Base-by-base conservation (phyloP, 2,329 filamentous ascomycete genomes). In the Samsoniella hepiali region DNA sequence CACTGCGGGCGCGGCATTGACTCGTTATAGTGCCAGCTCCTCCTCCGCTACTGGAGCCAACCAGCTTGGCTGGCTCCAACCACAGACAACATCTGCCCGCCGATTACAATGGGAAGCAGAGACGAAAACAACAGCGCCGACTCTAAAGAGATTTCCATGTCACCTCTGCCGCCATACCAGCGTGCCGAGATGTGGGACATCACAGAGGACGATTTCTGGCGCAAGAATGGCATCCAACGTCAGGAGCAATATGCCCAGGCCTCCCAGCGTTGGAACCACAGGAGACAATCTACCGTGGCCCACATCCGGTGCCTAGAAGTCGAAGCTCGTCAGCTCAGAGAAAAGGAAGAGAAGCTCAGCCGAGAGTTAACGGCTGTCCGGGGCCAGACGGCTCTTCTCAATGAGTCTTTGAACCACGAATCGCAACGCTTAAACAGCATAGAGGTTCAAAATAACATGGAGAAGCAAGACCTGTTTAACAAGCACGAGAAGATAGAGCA, bases 171-270 rank as follows among this genome's bases (percentile, higher is more conserved):
- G 10, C 49, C 17, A n/a, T 36, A 38, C 9, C 49, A 45, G n/a
- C 58, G 58, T 17, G 31, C 58, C 27, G 31, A 61, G 40, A 70
- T 75, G n/a, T 76, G 75, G 75, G 67, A 72, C 36, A 73, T 76
- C 61, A 74, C 73, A 17, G 75, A 76, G 55, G 65, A 66, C 50
- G 75, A 74, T 44, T 77, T 76, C 36, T 77, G 75, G 75, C 40
- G 64, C 44, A 66, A 67, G 15, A 73, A 74, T 42, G 68, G 71
- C 22, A 62, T 62, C 7, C 64, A 71, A 34, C 69, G 72, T 55
- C 67, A 70, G n/a, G 45, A 55, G 5, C 66, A 66, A 29, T 69
- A 70, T 34, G 65, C 63, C 27, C 66, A 68, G n/a, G 61, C 68
- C 10, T 70, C 74, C 34, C 65, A 70, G 11, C 66, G 68, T 3